Evolutionary conservation across 1,284 basidiomycete genomes (phyloP).

Genomic region (Cutaneotrichosporon dermatis): DNA sequence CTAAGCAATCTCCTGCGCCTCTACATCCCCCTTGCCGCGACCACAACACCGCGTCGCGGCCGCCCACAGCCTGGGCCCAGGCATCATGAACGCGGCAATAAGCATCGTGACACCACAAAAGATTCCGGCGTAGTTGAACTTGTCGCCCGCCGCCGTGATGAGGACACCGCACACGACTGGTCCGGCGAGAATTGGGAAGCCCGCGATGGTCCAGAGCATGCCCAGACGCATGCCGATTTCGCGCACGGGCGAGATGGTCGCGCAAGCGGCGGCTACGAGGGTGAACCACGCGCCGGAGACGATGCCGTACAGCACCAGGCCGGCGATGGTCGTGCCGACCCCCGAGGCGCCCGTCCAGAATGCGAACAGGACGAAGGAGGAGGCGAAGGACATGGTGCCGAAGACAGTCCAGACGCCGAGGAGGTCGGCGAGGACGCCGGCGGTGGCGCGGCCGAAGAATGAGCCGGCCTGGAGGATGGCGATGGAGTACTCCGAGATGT

Average conservation of each 20-base stretch:
- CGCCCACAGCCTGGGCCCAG: background rate
- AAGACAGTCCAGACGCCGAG: slow-evolving; percentile 26
- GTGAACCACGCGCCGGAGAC: slow-evolving; percentile 40
- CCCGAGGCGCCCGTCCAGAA: slow-evolving; percentile 29
- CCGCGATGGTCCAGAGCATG: slow-evolving; percentile 40
- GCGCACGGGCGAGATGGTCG: slow-evolving; percentile 35
- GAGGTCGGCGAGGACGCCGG: slow-evolving; percentile 23
- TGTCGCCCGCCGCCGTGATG: slow-evolving; percentile 1
- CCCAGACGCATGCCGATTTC: slow-evolving; percentile 45
- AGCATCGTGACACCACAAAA: slow-evolving; percentile 34
- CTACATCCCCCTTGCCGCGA: background rate
- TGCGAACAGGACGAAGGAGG: slow-evolving; percentile 19
- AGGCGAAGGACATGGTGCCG: slow-evolving; percentile 15
- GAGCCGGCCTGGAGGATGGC: slow-evolving; percentile 28
- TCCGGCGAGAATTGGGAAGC: slow-evolving; percentile 33
- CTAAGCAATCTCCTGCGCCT: too few relatives aligned
- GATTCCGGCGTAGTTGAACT: slow-evolving; percentile 34
- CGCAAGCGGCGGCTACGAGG: slow-evolving; percentile 37
- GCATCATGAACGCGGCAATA: slow-evolving; percentile 17
- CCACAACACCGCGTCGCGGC: background rate
- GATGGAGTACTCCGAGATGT: slow-evolving; percentile 21
- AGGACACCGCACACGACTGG: slow-evolving; percentile 35
- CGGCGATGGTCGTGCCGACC: slow-evolving; percentile 23
- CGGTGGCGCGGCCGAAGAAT: slow-evolving; percentile 23
- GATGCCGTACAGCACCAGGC: slow-evolving; percentile 36